A percentile compares a stretch with the other conserved stretches of the same genome.
phyloP scores from a whole-genome alignment of 345 rosid species.

The Lepidium sativum region DNA sequence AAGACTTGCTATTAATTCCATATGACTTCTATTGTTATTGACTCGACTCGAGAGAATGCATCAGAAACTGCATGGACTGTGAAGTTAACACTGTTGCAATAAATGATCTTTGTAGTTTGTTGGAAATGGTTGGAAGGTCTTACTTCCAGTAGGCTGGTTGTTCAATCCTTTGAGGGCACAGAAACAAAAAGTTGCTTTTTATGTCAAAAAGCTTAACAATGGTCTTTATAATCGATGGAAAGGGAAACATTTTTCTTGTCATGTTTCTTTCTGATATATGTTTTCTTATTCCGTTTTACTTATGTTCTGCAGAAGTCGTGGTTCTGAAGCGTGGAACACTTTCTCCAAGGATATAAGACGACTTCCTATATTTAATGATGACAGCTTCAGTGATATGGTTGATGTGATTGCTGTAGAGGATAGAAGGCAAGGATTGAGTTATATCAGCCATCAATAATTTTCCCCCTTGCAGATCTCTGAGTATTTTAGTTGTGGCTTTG shows the following conservation, averaged over 20 bases:
- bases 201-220: background rate
- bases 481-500: conserved; percentile 1
- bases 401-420: conserved; percentile 37
- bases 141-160: background rate
- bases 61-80: background rate
- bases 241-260: background rate
- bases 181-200: background rate
- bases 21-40: background rate
- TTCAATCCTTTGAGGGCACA: background rate
- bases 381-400: conserved; percentile 42
- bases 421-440: conserved; percentile 33
- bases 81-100: background rate
- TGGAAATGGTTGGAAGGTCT: background rate
- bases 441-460: background rate
- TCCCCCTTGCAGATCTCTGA: background rate
- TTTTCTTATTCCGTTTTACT: conserved; percentile 8
- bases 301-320: conserved; percentile 33
- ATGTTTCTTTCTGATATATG: background rate
- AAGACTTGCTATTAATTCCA: background rate
- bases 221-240: background rate
- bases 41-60: background rate
- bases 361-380: conserved; percentile 38
- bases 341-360: conserved; percentile 43
- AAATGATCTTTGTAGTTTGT: background rate
- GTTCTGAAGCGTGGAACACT: conserved; percentile 38